Evolutionary conservation across 2,329 filamentous ascomycete species (phyloP).

Genomic region (Exserohilum rostratum): DNA sequence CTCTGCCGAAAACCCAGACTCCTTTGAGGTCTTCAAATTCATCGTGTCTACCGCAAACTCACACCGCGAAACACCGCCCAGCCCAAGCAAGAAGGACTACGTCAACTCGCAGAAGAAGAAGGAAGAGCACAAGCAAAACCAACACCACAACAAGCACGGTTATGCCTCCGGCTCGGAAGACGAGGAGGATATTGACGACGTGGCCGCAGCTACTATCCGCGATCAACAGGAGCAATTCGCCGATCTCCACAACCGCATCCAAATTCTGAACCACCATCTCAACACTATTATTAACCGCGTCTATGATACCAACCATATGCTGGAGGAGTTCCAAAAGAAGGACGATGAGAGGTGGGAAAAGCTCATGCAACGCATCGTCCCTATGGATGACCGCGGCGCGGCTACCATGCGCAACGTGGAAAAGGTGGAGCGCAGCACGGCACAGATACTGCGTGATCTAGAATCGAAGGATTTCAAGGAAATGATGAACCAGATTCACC

Average conservation of each 20-base stretch:
- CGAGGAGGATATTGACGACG: constrained; percentile 50
- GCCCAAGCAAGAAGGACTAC: constrained; percentile 27
- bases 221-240: constrained; percentile 69
- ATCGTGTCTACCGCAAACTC: constrained; percentile 65
- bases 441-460: constrained; percentile 60
- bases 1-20: constrained; percentile 89
- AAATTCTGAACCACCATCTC: constrained; percentile 74
- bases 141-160: constrained; percentile 32
- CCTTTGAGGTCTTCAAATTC: constrained; percentile 91
- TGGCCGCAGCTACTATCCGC: constrained; percentile 53
- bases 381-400: constrained; percentile 39
- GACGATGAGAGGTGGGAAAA: constrained; percentile 65
- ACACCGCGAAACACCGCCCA: constrained; percentile 43
- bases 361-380: constrained; percentile 44
- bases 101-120: constrained; percentile 41
- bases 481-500: constrained; percentile 60
- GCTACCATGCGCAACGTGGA: constrained; percentile 57
- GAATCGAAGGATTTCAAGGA: constrained; percentile 64
- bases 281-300: constrained; percentile 75
- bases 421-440: constrained; percentile 59
- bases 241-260: constrained; percentile 84
- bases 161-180: constrained; percentile 16
- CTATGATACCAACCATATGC: constrained; percentile 65
- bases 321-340: constrained; percentile 61
- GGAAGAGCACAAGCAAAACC: constrained; percentile 30